Conservation (phyloP, 495 filamentous ascomycete genomes). For the Rusavskia elegans region DNA sequence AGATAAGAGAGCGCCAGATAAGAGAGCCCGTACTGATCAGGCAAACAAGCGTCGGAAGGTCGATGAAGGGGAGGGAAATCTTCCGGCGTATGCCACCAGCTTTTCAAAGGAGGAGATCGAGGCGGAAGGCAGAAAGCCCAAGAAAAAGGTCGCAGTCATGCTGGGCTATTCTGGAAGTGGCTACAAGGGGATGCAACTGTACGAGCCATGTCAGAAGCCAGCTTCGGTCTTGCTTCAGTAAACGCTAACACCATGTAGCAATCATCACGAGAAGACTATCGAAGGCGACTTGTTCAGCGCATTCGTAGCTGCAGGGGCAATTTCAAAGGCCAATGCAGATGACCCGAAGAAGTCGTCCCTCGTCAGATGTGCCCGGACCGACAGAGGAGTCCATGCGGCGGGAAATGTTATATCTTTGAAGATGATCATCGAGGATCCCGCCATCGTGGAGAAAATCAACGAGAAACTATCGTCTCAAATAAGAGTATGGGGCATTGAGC, state of each 20-base stretch:
- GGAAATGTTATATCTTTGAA: conserved; percentile 94
- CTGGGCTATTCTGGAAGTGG: conserved; percentile 94
- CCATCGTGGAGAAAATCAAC: conserved; percentile 85
- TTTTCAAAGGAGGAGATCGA: conserved; percentile 69
- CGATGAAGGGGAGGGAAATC: conserved; percentile 25
- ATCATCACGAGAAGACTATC: conserved; percentile 67
- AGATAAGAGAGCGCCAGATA: conserved; percentile 45
- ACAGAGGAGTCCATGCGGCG: conserved; percentile 95
- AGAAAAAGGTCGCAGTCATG: conserved; percentile 88
- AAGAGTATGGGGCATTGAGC: conserved; percentile 78
- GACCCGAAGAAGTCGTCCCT: conserved; percentile 94
- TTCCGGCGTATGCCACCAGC: conserved; percentile 34
- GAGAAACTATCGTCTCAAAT: conserved; percentile 70
- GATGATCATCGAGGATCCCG: conserved; percentile 79
- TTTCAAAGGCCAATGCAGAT: conserved; percentile 89
- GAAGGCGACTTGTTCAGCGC: conserved; percentile 93
- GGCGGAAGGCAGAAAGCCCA: conserved; percentile 69
- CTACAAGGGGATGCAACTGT: conserved; percentile 92
- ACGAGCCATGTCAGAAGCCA: conserved; percentile 7
- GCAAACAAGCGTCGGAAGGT: conserved; percentile 41
- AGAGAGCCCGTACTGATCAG: conserved; percentile 44
- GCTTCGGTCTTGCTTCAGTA: neutral
- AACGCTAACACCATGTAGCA: conserved; percentile 10
- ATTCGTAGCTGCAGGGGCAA: conserved; percentile 75
- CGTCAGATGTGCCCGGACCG: conserved; percentile 84